These are phyloP conservation scores for Schoenoplectus triqueter DNA, from an alignment of 202 grass and related monocot species.

Conservation along the genomic window DNA sequence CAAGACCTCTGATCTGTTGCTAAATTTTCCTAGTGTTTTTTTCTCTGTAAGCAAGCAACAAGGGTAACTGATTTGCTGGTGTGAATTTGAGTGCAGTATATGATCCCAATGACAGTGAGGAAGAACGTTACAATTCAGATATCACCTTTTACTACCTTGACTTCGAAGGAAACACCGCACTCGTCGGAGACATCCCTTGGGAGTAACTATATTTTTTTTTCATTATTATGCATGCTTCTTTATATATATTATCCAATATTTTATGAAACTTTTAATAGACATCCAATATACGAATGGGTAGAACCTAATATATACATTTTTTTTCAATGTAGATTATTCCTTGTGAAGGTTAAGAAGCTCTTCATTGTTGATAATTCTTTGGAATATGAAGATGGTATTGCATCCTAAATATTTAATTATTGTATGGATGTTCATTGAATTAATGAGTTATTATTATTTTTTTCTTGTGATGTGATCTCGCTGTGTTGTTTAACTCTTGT, in stretches of 20 bases:
- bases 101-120: slow-evolving; percentile 21
- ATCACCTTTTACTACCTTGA: slow-evolving; percentile 35
- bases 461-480: background rate
- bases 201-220: slow-evolving; percentile 24
- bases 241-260: background rate
- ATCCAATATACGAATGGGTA: background rate
- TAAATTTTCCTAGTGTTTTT: background rate
- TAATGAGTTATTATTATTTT: background rate
- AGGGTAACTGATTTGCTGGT: background rate
- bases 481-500: background rate
- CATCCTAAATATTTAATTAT: background rate
- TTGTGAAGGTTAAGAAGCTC: slow-evolving; percentile 38
- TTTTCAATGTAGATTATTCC: slow-evolving; percentile 13
- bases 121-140: slow-evolving; percentile 29
- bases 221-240: slow-evolving; percentile 12
- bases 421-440: background rate
- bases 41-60: background rate
- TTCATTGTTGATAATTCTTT: slow-evolving; percentile 37
- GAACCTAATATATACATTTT: background rate
- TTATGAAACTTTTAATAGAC: background rate
- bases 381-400: slow-evolving; percentile 28
- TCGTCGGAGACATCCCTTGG: slow-evolving; percentile 38
- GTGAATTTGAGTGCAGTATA: slow-evolving; percentile 19
- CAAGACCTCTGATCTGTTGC: background rate
- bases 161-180: slow-evolving; percentile 4